Base-by-base conservation (phyloP, 2,329 filamentous ascomycete genomes). In the Tolypocladium sp. region DNA sequence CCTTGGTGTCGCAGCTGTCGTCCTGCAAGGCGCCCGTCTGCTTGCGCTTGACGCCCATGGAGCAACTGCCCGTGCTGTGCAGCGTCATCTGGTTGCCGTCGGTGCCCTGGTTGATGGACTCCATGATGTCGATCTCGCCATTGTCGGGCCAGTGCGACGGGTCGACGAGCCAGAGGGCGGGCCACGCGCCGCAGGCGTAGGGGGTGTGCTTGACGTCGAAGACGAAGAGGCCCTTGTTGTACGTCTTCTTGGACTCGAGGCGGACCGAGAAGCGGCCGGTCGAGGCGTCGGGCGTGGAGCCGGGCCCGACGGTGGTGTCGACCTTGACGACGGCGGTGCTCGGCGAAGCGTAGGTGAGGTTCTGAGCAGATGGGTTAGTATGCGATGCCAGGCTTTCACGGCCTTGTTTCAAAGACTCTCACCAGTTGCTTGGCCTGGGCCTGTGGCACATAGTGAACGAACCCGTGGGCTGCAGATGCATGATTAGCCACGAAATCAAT, bases 131-230 rank as follows among this genome's bases (percentile, higher is more conserved):
- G 61, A 87, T 86, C 69, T 89, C 86, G 60, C 86, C 86, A 63
- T 87, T 77, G 6, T 69, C 64, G 4, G 87, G 86, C 86, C 86
- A 87, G 72, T 85, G 79, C 64, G 68, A 71, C 1, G 77, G 73
- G 68, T 89, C 86, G 0, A 78, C 77, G 8, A 89, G 75, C 87
- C 87, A 89, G 13, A 90, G 77, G 0, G 87, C 80, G 2, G 84
- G 83, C 86, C 83, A 89, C 27, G 80, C 84, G 4, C 78, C 84
- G 66, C 85, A 88, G 49, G 84, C 85, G 65, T 77, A 82, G 0
- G 85, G 86, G 0, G 82, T 82, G 71, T 88, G 85, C 61, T 80
- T 77, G 63, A 88, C 76, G 66, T 88, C 84, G 65, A 88, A 88
- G 65, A 88, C 74, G 72, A 88, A 88, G n/a, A 88, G 79, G 0